These are phyloP conservation scores for Aspergillus fijiensis DNA, from an alignment of 2,329 filamentous ascomycete species.

Conservation along the genomic window DNA sequence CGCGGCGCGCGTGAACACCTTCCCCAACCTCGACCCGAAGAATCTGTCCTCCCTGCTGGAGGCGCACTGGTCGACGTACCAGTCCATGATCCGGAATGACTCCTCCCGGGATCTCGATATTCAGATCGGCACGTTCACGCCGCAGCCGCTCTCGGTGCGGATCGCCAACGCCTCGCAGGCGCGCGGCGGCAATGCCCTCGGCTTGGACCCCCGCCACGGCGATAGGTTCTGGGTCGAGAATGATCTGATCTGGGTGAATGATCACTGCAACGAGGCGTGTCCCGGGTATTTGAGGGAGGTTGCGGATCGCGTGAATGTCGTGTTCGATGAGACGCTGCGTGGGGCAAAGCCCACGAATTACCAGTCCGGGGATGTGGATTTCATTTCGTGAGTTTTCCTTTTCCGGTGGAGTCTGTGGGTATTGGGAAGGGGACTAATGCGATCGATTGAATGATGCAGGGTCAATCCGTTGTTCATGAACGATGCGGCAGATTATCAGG, in stretches of 20 bases:
- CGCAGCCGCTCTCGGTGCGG: constrained; percentile 8
- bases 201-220: constrained; percentile 9
- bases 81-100: constrained; percentile 9
- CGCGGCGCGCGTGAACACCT: constrained; percentile 11
- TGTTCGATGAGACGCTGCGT: constrained; percentile 1
- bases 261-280: constrained; percentile 8
- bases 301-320: neutral
- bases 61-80: constrained; percentile 6
- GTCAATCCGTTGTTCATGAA: constrained; percentile 14
- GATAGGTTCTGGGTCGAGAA: constrained; percentile 16
- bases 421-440: too few relatives aligned
- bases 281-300: constrained; percentile 8
- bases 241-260: constrained; percentile 12
- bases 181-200: constrained; percentile 11
- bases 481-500: constrained; percentile 13
- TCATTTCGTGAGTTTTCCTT: constrained; percentile 1
- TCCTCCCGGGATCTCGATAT: constrained; percentile 2
- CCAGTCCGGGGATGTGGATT: constrained; percentile 7
- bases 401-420: too few relatives aligned
- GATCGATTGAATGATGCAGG: neutral
- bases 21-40: constrained; percentile 9
- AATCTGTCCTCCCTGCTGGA: constrained; percentile 8
- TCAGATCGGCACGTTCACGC: constrained; percentile 9
- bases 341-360: constrained; percentile 7
- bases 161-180: constrained; percentile 5